Base-by-base conservation (phyloP, 2,329 filamentous ascomycete genomes). In the Verticillium longisporum region DNA sequence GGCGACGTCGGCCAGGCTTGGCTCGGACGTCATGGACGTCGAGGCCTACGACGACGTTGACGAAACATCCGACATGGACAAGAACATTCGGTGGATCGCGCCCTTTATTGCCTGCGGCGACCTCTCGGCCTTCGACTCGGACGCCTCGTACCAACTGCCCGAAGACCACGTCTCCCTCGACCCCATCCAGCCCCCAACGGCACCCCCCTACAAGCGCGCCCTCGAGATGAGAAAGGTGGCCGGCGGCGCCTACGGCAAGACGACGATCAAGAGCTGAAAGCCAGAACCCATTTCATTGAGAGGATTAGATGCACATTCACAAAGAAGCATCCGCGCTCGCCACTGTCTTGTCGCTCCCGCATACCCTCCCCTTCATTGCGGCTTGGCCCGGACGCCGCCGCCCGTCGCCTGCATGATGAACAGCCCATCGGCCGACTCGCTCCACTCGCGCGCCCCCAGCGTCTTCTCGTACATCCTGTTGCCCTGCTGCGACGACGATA, bases 91-190 rank as follows among this genome's bases (percentile, higher is more conserved):
- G 58, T 98, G 94, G 92, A 94, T 98, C 67, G 92, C 93, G 3
- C 92, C 94, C 0, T 99, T 99, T 72, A 84, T 99, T 69, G 93
- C 95, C n/a, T 99, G 95, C 73, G 95, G 95, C 55, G 95, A 99
- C 75, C 81, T 99, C 59, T 96, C 92, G 31, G 88, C 91, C 11
- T 99, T 93, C 77, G 95, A 99, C 77, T 92, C 94, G 0, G 95
- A 99, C 79, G 94, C 95, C 4, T 95, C 93, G 4, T 97, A 98
- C 75, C 85, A 90, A 66, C 80, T 99, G 18, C 93, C 95, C 0
- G 89, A 93, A 63, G 90, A 92, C 66, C 86, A 96, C 70, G 84
- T 96, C 59, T 93, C 89, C 67, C 82, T 98, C 57, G 92, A 97
- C 72, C 95, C 95, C 0, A 85, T 99, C 36, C 95, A 98, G 73